phyloP scores from a whole-genome alignment of 305 asterid genomes.

The Euphrasia arctica region DNA sequence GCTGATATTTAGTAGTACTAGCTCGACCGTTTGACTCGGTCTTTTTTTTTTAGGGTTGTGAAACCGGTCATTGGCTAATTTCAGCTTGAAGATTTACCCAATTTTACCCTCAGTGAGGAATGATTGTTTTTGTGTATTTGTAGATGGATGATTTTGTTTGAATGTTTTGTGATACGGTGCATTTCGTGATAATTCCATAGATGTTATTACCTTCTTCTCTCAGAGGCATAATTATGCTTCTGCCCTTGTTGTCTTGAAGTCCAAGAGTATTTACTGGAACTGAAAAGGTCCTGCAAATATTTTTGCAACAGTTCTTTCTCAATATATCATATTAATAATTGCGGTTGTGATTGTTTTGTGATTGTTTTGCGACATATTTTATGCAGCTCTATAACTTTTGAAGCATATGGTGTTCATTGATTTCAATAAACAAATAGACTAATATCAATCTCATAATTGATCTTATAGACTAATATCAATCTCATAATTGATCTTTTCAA shows the following conservation, averaged over 20 bases:
- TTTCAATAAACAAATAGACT: too few relatives aligned
- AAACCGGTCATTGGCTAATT: constrained; percentile 53
- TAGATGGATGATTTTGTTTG: constrained; percentile 6
- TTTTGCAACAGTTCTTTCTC: neutral
- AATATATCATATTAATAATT: too few relatives aligned
- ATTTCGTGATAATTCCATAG: neutral
- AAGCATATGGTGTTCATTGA: neutral
- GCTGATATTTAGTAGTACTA: neutral
- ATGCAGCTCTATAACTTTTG: neutral
- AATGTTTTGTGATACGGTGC: neutral
- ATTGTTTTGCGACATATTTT: neutral
- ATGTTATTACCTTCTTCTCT: neutral
- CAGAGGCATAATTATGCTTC: neutral
- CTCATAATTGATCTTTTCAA: too few relatives aligned
- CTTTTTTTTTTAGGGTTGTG: constrained; percentile 67
- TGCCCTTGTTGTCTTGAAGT: neutral
- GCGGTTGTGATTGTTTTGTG: neutral
- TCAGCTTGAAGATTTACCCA: constrained; percentile 43
- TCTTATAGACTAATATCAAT: too few relatives aligned
- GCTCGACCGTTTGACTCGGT: constrained; percentile 1
- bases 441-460: too few relatives aligned
- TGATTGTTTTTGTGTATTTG: neutral
- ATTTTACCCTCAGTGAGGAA: constrained; percentile 8
- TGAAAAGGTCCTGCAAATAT: neutral
- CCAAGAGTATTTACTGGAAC: neutral